Conservation (phyloP, 495 filamentous ascomycete genomes). For the Evernia prunastri region DNA sequence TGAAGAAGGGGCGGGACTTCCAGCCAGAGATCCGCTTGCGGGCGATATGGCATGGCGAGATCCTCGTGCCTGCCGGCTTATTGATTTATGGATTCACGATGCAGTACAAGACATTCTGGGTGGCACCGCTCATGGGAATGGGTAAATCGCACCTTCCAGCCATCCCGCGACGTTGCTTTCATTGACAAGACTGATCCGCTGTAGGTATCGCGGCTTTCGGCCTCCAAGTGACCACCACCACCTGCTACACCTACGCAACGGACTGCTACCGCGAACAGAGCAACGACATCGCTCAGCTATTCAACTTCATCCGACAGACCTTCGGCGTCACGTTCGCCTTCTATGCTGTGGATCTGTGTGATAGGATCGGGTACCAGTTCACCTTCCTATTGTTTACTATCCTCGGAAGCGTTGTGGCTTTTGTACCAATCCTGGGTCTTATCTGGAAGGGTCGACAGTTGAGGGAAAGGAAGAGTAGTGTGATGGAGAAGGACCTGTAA, state of each 20-base stretch:
- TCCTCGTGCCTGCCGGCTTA: neutral
- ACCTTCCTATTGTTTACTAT: neutral
- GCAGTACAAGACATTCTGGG: neutral
- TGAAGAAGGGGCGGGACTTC: neutral
- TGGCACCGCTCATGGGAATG: neutral
- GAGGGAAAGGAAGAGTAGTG: neutral
- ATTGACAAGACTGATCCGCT: neutral
- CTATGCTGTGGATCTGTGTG: neutral
- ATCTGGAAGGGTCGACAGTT: neutral
- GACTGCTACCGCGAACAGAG: neutral
- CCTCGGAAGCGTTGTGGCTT: neutral
- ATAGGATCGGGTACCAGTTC: neutral
- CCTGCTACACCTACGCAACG: neutral
- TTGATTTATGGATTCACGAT: neutral
- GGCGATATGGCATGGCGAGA: neutral
- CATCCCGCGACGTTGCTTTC: neutral
- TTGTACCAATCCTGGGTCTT: neutral
- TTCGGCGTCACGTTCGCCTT: neutral
- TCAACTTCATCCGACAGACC: neutral
- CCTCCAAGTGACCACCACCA: neutral
- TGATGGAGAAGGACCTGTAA: neutral
- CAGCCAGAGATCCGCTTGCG: neutral
- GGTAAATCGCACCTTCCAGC: neutral
- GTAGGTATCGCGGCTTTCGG: neutral
- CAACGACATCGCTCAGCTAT: neutral